Conservation (phyloP, 1,284 basidiomycete genomes). For the Melanopsichium pennsylvanicum region DNA sequence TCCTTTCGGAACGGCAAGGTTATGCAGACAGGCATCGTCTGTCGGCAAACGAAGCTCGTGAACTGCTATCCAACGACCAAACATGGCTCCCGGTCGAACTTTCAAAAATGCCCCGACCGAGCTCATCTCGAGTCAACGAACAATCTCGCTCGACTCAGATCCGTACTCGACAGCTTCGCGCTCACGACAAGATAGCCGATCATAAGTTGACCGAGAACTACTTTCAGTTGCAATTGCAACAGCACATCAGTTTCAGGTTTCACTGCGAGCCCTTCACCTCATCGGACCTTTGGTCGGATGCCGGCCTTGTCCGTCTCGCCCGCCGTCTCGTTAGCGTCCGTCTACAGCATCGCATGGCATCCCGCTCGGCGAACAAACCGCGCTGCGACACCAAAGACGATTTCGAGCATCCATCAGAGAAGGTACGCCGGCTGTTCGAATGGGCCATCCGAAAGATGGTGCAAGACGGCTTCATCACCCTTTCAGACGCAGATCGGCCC, state of each 20-base stretch:
- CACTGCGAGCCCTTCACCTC: constrained; percentile 4
- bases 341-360: constrained; percentile 12
- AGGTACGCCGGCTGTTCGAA: constrained; percentile 30
- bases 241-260: constrained; percentile 18
- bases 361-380: background rate
- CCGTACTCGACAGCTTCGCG: constrained; percentile 11
- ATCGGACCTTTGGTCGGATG: constrained; percentile 6
- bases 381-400: background rate
- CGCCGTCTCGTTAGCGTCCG: constrained; percentile 25
- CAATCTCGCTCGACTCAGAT: background rate
- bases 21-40: constrained; percentile 1
- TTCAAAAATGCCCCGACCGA: background rate
- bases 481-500: constrained; percentile 3
- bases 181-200: constrained; percentile 31
- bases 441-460: constrained; percentile 45
- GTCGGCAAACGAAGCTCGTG: constrained; percentile 18
- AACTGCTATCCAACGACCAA: constrained; percentile 4
- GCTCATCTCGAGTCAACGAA: background rate
- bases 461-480: constrained; percentile 40
- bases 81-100: background rate
- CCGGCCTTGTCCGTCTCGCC: constrained; percentile 14
- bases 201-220: constrained; percentile 28
- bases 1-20: background rate
- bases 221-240: constrained; percentile 43
- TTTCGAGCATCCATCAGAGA: constrained; percentile 18